These are phyloP conservation scores for Candida glucosophila DNA, from an alignment of 1,139 yeast species.

Conservation along the genomic window DNA sequence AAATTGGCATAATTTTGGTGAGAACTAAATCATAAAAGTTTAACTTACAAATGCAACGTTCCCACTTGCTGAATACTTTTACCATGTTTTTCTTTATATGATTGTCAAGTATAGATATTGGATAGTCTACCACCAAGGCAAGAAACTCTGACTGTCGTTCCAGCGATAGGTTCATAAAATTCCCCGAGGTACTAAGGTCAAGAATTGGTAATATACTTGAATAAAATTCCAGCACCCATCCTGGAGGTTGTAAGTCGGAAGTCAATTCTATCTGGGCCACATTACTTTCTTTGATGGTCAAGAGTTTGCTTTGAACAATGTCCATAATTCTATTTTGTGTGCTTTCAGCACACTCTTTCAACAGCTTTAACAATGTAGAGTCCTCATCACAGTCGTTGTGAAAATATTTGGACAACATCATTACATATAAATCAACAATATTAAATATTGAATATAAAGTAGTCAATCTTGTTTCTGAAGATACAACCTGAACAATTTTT, in stretches of 20 bases:
- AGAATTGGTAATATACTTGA: constrained; percentile 42
- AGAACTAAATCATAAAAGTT: constrained; percentile 55
- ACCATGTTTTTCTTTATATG: constrained; percentile 18
- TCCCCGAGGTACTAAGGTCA: constrained; percentile 31
- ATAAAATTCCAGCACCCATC: constrained; percentile 59
- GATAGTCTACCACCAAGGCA: constrained; percentile 36
- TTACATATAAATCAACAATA: constrained; percentile 55
- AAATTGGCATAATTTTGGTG: constrained; percentile 45
- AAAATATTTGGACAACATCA: constrained; percentile 56
- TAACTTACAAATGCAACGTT: constrained; percentile 36
- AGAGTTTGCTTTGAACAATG: constrained; percentile 32
- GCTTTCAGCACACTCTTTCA: constrained; percentile 17
- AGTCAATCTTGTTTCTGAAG: constrained; percentile 53
- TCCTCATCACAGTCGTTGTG: constrained; percentile 6
- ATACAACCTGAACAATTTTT: constrained; percentile 59
- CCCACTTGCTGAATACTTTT: constrained; percentile 22
- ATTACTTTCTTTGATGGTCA: constrained; percentile 30
- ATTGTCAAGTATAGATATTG: constrained; percentile 33
- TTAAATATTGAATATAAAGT: constrained; percentile 52
- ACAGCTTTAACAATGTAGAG: constrained; percentile 14
- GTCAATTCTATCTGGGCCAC: constrained; percentile 34
- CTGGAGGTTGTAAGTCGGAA: constrained; percentile 57
- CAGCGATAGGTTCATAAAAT: constrained; percentile 29
- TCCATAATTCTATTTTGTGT: constrained; percentile 34
- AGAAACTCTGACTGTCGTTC: constrained; percentile 26